Evolutionary conservation across 768 basidiomycete genomes (phyloP), one percentile per base, ranked within the genome.

Genomic region (Leucosporidium scottii): DNA sequence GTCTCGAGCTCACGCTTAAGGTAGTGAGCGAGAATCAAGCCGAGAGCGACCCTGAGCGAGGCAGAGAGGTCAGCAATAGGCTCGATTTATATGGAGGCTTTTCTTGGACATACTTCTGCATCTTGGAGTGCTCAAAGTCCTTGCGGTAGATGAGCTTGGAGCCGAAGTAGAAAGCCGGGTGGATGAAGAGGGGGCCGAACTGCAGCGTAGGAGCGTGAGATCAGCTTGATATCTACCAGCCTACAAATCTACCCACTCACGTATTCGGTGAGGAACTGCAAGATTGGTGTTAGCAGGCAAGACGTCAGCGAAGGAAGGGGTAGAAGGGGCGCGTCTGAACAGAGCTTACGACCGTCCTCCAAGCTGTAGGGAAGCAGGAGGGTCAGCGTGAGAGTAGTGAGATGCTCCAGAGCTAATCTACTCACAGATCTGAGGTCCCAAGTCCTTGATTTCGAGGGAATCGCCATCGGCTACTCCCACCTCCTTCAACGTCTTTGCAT

Each of bases 151-250:
- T 83, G 20, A 87, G 64, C 55, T 82, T 77, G 0, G 88, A 87
- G 70, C 59, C 74, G 50, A 86, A 84, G 78, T 90, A 93, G 58
- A 94, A 79, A 21, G 92, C 76, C 0, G 94, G 91, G 78, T 97
- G 93, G 71, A 97, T 86, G 70, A 94, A 62, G 54, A 98, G 82
- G 0, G 93, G 93, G 1, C 96, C 96, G 62, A 81, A 80, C 93
- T 96, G 73, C 36, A 39, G 34, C 13, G 39, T 44, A 12, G 39
- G 39, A 17, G 15, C 2, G 39, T 13, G 39, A 13, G 39, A 44
- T 44, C 39, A 44, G 39, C 13, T 15, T 44, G 2, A 44, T 6
- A 61, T 63, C 65, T 64, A 49, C 27, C 25, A 21, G 13, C 23
- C 1, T 27, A 31, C 10, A 23, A 25, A 9, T 21, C 8, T 21